phyloP scores from a whole-genome alignment of 2,329 filamentous ascomycete genomes.

The Fusarium bulbicola region DNA sequence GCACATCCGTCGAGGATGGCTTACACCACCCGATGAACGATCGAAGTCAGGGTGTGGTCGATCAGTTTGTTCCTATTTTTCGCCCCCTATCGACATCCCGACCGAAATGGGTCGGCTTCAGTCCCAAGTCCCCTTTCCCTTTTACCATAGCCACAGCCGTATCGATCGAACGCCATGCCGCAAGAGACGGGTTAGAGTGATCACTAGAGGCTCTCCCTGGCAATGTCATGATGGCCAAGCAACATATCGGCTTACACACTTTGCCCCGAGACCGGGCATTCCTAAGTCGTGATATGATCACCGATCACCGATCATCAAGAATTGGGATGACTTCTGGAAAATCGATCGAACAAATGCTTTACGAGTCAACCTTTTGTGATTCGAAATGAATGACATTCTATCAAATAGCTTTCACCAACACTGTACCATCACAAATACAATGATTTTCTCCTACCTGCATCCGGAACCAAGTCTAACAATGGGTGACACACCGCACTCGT shows the following conservation, averaged over 20 bases:
- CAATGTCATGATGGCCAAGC: neutral
- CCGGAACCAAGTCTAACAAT: neutral
- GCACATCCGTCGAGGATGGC: neutral
- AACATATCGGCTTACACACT: neutral
- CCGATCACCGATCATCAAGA: neutral
- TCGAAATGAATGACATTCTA: neutral
- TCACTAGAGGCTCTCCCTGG: neutral
- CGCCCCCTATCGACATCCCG: neutral
- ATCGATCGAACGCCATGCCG: slow-evolving; percentile 5
- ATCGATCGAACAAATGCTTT: neutral
- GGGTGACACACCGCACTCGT: neutral
- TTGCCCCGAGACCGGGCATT: neutral
- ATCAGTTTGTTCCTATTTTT: neutral
- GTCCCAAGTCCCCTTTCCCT: neutral
- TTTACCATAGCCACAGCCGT: neutral
- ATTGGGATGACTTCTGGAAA: neutral
- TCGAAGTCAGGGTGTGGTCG: neutral
- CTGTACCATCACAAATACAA: neutral
- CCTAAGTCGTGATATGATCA: neutral
- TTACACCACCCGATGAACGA: neutral
- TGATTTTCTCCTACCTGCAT: neutral
- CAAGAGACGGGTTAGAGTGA: neutral
- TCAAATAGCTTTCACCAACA: neutral
- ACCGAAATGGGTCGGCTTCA: slow-evolving; percentile 10
- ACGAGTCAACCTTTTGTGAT: neutral